These are phyloP conservation scores for Calonectria ilicicola DNA, from an alignment of 2,329 filamentous ascomycete genomes.

Conservation along the genomic window DNA sequence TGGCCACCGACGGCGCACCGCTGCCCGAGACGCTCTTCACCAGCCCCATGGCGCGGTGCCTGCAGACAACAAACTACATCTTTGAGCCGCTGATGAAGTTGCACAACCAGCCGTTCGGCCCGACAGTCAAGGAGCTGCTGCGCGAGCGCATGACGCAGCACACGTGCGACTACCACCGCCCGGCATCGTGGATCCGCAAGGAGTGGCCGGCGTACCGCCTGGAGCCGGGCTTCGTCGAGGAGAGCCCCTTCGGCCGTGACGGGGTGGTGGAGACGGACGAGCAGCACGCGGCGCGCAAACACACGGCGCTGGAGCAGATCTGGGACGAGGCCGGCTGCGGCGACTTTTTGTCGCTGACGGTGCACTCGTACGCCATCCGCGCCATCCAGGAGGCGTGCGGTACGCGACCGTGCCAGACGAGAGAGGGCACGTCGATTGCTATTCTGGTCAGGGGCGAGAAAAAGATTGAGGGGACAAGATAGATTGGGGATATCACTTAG, in stretches of 20 bases:
- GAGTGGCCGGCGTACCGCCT: conserved; percentile 64
- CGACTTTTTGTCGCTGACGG: conserved; percentile 61
- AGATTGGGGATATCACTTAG: background rate
- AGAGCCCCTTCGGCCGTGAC: conserved; percentile 64
- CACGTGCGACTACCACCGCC: conserved; percentile 70
- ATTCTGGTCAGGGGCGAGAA: conserved; percentile 63
- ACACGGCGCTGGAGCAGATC: conserved; percentile 58
- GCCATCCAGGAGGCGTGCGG: conserved; percentile 56
- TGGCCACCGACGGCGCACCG: conserved; percentile 60
- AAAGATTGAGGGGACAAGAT: background rate
- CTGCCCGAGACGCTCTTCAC: conserved; percentile 67
- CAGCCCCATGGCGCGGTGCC: conserved; percentile 68
- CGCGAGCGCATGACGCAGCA: conserved; percentile 71
- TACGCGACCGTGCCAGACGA: conserved; percentile 58
- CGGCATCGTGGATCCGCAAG: conserved; percentile 59
- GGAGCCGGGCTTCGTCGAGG: conserved; percentile 66
- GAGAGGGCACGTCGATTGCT: conserved; percentile 66
- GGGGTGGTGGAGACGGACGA: conserved; percentile 60
- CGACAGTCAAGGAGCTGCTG: conserved; percentile 68
- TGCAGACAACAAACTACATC: conserved; percentile 66
- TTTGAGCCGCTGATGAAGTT: conserved; percentile 56
- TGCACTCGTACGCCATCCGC: conserved; percentile 61
- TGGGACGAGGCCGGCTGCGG: conserved; percentile 53
- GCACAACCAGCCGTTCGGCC: conserved; percentile 57
- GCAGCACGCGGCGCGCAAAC: conserved; percentile 59